Conservation (phyloP, 148 eudicot genomes). For the Diospyros lotus region DNA sequence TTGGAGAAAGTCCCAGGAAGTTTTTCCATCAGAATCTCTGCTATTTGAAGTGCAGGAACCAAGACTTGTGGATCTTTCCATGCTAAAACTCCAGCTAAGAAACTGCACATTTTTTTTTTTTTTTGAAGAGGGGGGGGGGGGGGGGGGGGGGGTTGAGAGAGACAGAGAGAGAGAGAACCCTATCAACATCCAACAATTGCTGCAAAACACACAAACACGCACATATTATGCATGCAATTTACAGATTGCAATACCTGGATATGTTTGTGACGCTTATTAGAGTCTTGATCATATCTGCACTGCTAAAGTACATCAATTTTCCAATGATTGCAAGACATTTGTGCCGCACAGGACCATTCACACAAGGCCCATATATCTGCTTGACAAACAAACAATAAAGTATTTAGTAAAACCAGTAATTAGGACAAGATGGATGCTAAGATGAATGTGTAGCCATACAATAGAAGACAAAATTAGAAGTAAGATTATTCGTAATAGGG, state of each 20-base stretch:
- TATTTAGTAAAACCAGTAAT: neutral
- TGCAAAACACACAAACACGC: neutral
- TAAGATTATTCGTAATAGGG: too few relatives aligned
- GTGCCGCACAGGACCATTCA: conserved; percentile 96
- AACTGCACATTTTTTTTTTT: conserved; percentile 32
- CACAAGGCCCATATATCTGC: conserved; percentile 97
- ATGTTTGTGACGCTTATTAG: conserved; percentile 64
- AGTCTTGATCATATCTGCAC: conserved; percentile 78
- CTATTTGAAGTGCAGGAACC: conserved; percentile 94
- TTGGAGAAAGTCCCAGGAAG: conserved; percentile 87
- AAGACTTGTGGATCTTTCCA: conserved; percentile 99
- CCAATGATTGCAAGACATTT: conserved; percentile 94
- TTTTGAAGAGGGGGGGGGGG: too few relatives aligned
- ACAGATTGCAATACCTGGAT: conserved; percentile 51
- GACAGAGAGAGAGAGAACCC: neutral
- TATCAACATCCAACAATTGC: neutral
- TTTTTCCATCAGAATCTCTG: conserved; percentile 93
- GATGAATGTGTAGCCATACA: too few relatives aligned
- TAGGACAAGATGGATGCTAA: neutral
- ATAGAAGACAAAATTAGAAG: too few relatives aligned
- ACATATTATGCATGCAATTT: neutral
- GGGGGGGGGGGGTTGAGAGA: neutral
- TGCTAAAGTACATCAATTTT: conserved; percentile 93
- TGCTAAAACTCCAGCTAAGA: conserved; percentile 94
- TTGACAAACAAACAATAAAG: conserved; percentile 8